Evolutionary conservation across 1,284 basidiomycete species (phyloP), one percentile per base, ranked within the genome.

Genomic region (Cystobasidium sp.): DNA sequence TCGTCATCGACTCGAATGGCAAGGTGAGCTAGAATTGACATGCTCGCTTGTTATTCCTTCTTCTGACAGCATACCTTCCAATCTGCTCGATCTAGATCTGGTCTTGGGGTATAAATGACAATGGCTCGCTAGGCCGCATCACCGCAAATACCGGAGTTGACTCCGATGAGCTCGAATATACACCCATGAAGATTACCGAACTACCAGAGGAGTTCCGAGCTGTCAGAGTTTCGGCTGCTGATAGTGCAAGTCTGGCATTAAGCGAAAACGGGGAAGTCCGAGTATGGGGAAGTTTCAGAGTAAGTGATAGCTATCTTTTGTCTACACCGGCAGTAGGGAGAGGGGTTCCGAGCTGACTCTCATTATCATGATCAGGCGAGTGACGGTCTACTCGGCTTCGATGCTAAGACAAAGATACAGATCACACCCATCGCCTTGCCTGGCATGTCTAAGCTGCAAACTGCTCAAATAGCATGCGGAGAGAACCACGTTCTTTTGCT

Each of bases 271-370:
- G 94, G 53, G 88, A 92, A 75, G 83, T 97, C 31, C 86, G 90
- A 66, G 91, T 91, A 14, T 97, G 94, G 94, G 94, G 94, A 47
- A 90, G 90, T 68, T 97, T 97, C 85, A 87, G 93, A 58, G 94
- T 94, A 82, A 80, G 91, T 85, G 47, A 61, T 12, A n/a, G 24
- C 1, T 24, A 9, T 16, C 24, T 47, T 37, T 20, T n/a, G n/a
- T n/a, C n/a, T n/a, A n/a, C n/a, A n/a, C n/a, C n/a, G n/a, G n/a
- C n/a, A n/a, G n/a, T n/a, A n/a, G n/a, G n/a, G n/a, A n/a, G n/a
- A n/a, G n/a, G n/a, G n/a, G n/a, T n/a, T n/a, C n/a, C n/a, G n/a
- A n/a, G n/a, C n/a, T n/a, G n/a, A n/a, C n/a, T n/a, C n/a, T n/a
- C n/a, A 5, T 12, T 7, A 18, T 52, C 10, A 9, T 31, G 12